Conservation (phyloP, 768 basidiomycete genomes). For the Gymnopilus dilepis region DNA sequence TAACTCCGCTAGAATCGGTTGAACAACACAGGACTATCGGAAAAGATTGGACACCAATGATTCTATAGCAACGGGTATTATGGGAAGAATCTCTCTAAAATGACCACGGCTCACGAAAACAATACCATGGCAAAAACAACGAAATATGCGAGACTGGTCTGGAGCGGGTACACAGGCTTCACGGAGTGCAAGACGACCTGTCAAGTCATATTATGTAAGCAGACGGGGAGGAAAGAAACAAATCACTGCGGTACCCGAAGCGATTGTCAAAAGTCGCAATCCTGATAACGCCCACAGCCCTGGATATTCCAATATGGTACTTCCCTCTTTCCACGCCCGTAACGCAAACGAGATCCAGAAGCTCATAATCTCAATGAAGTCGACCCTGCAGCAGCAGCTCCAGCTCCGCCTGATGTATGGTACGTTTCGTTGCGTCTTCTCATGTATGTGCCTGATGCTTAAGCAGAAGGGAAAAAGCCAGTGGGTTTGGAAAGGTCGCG, state of each 20-base stretch:
- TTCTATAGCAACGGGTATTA: slow-evolving; percentile 43
- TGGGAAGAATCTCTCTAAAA: neutral
- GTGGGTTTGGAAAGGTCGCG: slow-evolving; percentile 54
- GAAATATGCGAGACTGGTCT: slow-evolving; percentile 89
- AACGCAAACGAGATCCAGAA: slow-evolving; percentile 89
- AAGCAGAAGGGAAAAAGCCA: slow-evolving; percentile 66
- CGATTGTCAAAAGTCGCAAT: slow-evolving; percentile 83
- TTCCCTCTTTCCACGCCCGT: slow-evolving; percentile 67
- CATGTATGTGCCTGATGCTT: slow-evolving; percentile 56
- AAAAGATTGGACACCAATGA: slow-evolving; percentile 94
- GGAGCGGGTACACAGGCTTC: slow-evolving; percentile 88
- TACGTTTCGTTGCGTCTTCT: slow-evolving; percentile 67
- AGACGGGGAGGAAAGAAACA: neutral
- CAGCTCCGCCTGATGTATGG: slow-evolving; percentile 94
- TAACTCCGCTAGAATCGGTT: slow-evolving; percentile 57
- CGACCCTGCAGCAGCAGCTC: slow-evolving; percentile 90
- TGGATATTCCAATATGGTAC: slow-evolving; percentile 84
- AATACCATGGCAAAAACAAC: slow-evolving; percentile 87
- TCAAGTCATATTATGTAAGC: neutral
- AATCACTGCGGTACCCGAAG: slow-evolving; percentile 87
- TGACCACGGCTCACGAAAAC: slow-evolving; percentile 68
- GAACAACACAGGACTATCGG: slow-evolving; percentile 64
- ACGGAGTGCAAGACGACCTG: slow-evolving; percentile 88
- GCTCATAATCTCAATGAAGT: slow-evolving; percentile 81
- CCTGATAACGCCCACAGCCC: slow-evolving; percentile 86